Base-by-base conservation (phyloP, 2,329 filamentous ascomycete species). In the Pseudogymnoascus sp. region DNA sequence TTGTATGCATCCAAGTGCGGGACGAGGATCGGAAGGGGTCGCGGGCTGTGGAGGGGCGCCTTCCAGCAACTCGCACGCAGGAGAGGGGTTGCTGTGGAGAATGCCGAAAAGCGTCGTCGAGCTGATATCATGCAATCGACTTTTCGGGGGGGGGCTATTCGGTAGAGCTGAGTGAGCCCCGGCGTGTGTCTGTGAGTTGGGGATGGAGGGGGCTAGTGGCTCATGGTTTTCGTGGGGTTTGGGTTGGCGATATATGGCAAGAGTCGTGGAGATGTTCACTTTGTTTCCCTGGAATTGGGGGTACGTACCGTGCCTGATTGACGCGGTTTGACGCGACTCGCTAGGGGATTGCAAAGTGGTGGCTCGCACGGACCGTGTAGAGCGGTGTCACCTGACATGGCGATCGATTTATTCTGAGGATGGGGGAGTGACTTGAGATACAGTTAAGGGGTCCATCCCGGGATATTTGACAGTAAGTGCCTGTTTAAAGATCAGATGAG, bases 51-150 rank as follows among this genome's bases (percentile, higher is more conserved):
- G 60, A 61, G 50, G 57, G 38, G 62, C 33, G 61, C 64, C 66
- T 66, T 70, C 67, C 69, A 66, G 65, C 64, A 64, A 65, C 64
- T 66, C 65, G 65, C 64, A 65, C 66, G 65, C 63, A 67, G 57
- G 65, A 64, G 61, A 66, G 65, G 62, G 60, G 58, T 62, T 58
- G 68, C 65, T 64, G 66, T 58, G 65, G 64, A 67, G 62, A 66
- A 64, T 59, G 64, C 69, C 65, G 65, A 64, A 65, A 65, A 65
- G 50, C 43, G 62, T 39, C 59, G 59, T 43, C 63, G 58, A 61
- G 69, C 67, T 68, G 66, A 60, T 66, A 64, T 67, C 71, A 72
- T 72, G 67, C 69, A 72, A 68, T 68, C 62, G 66, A 62, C 28
- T 30, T 25, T 25, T n/a, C 3, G 33, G 9, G 18, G 18, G 18